Conservation (phyloP, 2,329 filamentous ascomycete species). For the Alternaria sp. region DNA sequence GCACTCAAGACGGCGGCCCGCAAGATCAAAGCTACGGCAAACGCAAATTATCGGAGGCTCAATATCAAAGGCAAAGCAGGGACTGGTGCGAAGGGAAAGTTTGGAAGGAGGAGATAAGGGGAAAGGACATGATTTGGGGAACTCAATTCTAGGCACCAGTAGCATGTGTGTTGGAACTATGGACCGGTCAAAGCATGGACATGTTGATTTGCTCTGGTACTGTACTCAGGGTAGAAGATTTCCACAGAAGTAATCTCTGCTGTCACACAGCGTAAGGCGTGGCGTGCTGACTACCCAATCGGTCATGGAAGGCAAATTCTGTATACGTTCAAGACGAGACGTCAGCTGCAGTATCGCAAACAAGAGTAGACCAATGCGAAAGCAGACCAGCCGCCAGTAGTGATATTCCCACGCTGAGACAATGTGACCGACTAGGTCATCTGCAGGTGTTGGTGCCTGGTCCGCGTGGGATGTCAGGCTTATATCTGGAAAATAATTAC, state of each 20-base stretch:
- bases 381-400: constrained; percentile 19
- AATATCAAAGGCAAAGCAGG: constrained; percentile 62
- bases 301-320: constrained; percentile 9
- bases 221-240: constrained; percentile 2
- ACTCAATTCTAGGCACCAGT: not conserved
- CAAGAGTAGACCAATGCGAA: constrained; percentile 4
- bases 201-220: not conserved
- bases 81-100: constrained; percentile 51
- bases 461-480: constrained; percentile 3
- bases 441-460: constrained; percentile 30
- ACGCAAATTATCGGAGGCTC: constrained; percentile 59
- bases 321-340: constrained; percentile 3
- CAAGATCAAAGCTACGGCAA: constrained; percentile 57
- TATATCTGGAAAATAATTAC: not conserved
- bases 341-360: constrained; percentile 11
- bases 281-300: constrained; percentile 13
- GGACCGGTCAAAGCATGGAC: constrained; percentile 1
- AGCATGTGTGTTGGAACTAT: not conserved
- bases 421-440: constrained; percentile 45
- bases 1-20: constrained; percentile 51
- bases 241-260: constrained; percentile 9
- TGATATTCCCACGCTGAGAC: constrained; percentile 30
- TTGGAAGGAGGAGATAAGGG: constrained; percentile 44
- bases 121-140: not conserved
- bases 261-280: constrained; percentile 12